Percentiles rank a stretch among this genome's conserved stretches.
phyloP scores from a whole-genome alignment of 2,329 filamentous ascomycete species.

The Monilinia vaccinii-corymbosi region DNA sequence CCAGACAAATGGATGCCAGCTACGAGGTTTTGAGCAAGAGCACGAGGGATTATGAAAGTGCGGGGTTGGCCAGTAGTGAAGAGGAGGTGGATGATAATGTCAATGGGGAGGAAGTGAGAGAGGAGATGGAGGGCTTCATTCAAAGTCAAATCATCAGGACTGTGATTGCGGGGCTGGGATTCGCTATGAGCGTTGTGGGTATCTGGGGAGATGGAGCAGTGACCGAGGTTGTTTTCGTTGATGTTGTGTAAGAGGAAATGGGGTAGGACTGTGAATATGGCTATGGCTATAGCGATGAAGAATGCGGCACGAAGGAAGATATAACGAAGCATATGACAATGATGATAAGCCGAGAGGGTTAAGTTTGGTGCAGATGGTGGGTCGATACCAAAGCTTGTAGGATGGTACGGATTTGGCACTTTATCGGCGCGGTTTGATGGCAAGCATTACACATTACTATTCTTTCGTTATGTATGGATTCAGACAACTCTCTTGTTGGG shows the following conservation, averaged over 20 bases:
- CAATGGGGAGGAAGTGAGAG: slow-evolving; percentile 55
- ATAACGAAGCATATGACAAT: neutral
- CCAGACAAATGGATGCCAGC: slow-evolving; percentile 52
- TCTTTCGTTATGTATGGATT: neutral
- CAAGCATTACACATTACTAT: neutral
- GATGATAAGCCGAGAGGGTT: neutral
- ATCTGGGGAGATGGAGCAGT: slow-evolving; percentile 56
- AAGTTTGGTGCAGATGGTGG: neutral
- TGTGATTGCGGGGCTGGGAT: slow-evolving; percentile 45
- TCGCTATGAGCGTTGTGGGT: slow-evolving; percentile 52
- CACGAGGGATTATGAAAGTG: slow-evolving; percentile 39
- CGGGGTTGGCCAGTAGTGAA: slow-evolving; percentile 36
- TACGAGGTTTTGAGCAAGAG: slow-evolving; percentile 53
- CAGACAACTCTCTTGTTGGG: neutral
- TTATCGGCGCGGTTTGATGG: neutral
- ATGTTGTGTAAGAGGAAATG: neutral
- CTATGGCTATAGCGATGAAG: neutral
- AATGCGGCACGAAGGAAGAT: neutral
- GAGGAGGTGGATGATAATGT: slow-evolving; percentile 37
- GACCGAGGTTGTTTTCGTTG: slow-evolving; percentile 22
- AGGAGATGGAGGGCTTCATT: slow-evolving; percentile 45
- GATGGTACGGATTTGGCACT: neutral
- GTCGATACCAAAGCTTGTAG: neutral
- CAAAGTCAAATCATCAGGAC: slow-evolving; percentile 47
- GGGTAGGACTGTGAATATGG: neutral